A percentile compares a stretch with the other conserved stretches of the same genome.
Evolutionary conservation across 2,329 filamentous ascomycete species (phyloP).

Genomic region (Gliomastix tumulicola): DNA sequence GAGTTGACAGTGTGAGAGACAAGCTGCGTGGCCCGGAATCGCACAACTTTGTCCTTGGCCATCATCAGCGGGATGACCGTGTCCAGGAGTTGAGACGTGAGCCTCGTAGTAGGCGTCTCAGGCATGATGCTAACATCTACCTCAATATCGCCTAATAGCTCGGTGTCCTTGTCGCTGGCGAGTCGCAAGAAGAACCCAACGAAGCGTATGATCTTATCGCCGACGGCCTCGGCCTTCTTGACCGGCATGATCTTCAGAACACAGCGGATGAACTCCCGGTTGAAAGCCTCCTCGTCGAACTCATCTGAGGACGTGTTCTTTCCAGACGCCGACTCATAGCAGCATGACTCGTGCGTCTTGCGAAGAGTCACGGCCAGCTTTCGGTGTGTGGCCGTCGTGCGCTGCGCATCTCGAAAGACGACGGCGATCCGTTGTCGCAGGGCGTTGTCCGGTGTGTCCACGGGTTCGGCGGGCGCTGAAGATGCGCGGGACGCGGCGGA

Average conservation of each 20-base stretch:
- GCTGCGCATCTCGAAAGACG: constrained; percentile 76
- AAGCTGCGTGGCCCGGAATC: constrained; percentile 84
- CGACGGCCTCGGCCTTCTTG: constrained; percentile 85
- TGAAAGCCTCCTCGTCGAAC: constrained; percentile 82
- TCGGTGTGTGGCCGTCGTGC: constrained; percentile 80
- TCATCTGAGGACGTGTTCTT: constrained; percentile 52
- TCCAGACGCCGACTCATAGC: constrained; percentile 50
- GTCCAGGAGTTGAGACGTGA: constrained; percentile 68
- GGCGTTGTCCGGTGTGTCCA: constrained; percentile 63
- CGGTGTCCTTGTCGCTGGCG: constrained; percentile 62
- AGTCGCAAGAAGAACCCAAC: constrained; percentile 79
- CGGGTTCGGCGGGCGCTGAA: constrained; percentile 62
- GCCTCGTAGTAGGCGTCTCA: constrained; percentile 77
- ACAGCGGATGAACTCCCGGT: constrained; percentile 76
- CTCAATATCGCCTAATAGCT: constrained; percentile 57
- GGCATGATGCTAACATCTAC: constrained; percentile 64
- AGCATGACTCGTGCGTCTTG: constrained; percentile 85
- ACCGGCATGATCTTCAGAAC: constrained; percentile 75
- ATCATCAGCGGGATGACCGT: constrained; percentile 68
- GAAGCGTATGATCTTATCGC: constrained; percentile 80
- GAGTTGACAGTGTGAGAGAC: constrained; percentile 89
- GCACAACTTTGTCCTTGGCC: constrained; percentile 87
- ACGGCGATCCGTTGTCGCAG: constrained; percentile 68
- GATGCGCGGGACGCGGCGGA: constrained; percentile 41
- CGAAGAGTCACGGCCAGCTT: constrained; percentile 83